Evolutionary conservation across 148 eudicot genomes (phyloP), one percentile per base, ranked within the genome.

Genomic region (Vaccinium vitisidaea): DNA sequence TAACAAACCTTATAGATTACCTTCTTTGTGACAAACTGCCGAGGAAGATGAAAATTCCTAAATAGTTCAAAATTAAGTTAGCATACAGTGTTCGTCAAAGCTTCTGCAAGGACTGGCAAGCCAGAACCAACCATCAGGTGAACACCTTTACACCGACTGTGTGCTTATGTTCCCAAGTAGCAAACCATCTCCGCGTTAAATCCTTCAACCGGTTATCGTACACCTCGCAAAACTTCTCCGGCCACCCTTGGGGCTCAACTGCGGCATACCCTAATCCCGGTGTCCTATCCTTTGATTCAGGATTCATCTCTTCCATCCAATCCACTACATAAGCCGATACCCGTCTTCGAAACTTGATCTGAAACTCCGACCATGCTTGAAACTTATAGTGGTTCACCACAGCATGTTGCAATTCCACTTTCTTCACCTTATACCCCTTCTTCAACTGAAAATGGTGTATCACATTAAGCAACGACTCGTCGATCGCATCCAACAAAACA

Each of bases 301-400:
- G 89, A 76, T 94, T 95, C 84, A 83, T 46, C 1, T 73, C 84
- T 6, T 85, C 73, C 6, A 84, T 87, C 98, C 98, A 95, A 82
- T 95, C 98, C 61, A 88, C 86, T 2, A 94, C 98, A 75, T 93
- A 94, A 12, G 98, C 93, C 14, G 98, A 94, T 3, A 95, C 98
- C 50, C 98, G 59, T 27, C 98, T 83, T 69, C 93, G 80, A 61
- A 93, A 95, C 92, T 95, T 95, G 78, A 88, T 87, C 85, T 86
- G 89, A 71, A 95, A 95, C 85, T 91, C 98, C 9, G 93, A 88
- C 98, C 98, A 95, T 9, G 95, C 98, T 80, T 95, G 98, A 83
- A 82, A 95, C 89, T 94, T 94, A 59, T 95, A 95, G 74, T 93
- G 98, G 74, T 94, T 95, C 80, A 95, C 94, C 39, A 90, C 88